Evolutionary conservation across 208 protist genomes (phyloP), one percentile per base, ranked within the genome.

Genomic region (Leishmania amazonensis): DNA sequence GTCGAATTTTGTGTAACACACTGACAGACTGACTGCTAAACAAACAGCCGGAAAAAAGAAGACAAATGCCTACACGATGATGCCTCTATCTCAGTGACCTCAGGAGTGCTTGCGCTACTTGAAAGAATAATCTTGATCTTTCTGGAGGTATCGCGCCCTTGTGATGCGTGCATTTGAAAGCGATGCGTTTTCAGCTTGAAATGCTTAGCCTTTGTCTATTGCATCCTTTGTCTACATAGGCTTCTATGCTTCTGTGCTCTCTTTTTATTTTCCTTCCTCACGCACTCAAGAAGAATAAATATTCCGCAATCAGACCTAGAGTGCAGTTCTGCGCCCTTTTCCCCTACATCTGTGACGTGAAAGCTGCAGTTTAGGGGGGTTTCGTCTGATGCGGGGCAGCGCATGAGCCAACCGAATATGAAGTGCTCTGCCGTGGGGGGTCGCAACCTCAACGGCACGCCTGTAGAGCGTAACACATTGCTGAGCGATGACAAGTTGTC

Each of bases 1-100:
- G 35, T 78, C 76, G 9, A 91, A 73, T 40, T 97, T 94, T 83
- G 58, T 94, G 5, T 96, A 89, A 87, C 3, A 7, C 31, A 6
- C 49, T 75, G 21, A 65, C 13, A 51, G 11, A 28, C 7, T 45
- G 40, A 13, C 13, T 67, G 21, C 15, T 9, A 49, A 51, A 51
- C 53, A 65, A 49, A 31, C 47, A 75, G 5, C 11, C 21, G 28
- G 3, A 57, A 35, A 38, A 19, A 75, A 75, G 35, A 78, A 65
- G 31, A 49, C 5, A 21, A 38, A 53, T 58, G 47, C n/a, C 51
- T 47, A 28, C 45, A 24, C 24, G 72, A 47, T 58, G 15, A 42
- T 28, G 19, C 13, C 45, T 42, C 47, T 54, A 54, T 74, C 68
- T 51, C 24, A 11, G 45, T 53, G 21, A 5, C 45, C 5, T 28